These are phyloP conservation scores for Metrosideros polymorpha DNA, from an alignment of 441 rosid genomes.

Conservation along the genomic window DNA sequence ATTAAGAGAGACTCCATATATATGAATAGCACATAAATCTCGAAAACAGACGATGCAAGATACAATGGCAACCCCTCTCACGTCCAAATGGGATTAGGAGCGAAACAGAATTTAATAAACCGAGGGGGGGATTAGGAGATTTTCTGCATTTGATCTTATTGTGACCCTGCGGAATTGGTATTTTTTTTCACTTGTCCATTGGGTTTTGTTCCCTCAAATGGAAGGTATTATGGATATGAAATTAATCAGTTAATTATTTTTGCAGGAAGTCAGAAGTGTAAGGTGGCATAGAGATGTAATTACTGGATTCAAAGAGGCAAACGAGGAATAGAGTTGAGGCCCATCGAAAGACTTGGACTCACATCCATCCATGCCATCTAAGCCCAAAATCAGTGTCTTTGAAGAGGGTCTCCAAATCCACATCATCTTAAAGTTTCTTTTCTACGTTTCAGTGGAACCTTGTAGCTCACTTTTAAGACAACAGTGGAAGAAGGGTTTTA, in stretches of 20 bases:
- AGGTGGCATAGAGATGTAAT: not conserved
- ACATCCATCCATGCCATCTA: not conserved
- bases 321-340: not conserved
- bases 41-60: rapidly evolving
- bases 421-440: not conserved
- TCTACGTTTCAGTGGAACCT: not conserved
- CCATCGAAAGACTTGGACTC: not conserved
- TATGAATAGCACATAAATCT: not conserved
- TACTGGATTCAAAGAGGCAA: no score
- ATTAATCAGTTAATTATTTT: not conserved
- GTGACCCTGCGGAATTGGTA: not conserved
- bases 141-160: not conserved
- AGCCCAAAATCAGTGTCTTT: not conserved
- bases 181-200: not conserved
- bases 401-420: not conserved
- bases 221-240: not conserved
- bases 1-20: not conserved
- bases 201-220: not conserved
- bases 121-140: not conserved
- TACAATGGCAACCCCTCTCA: not conserved
- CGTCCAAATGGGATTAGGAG: not conserved
- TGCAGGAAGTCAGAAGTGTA: not conserved
- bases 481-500: not conserved
- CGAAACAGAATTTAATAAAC: not conserved
- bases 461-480: not conserved